Evolutionary conservation across 345 rosid species (phyloP).

Genomic region (Salix exigua): DNA sequence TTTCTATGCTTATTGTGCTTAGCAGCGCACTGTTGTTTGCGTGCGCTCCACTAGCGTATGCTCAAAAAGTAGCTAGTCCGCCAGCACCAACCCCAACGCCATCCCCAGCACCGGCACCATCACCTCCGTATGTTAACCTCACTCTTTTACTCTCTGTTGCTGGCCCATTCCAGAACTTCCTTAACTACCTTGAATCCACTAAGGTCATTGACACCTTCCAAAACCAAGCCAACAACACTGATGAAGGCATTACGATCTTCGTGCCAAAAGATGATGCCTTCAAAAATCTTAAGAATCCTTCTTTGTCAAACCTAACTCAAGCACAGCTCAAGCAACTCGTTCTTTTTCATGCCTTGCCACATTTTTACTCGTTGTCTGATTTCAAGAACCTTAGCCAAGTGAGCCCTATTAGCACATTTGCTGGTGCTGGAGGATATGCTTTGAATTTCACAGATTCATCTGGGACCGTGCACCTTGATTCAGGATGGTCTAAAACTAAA

Average conservation of each 20-base stretch:
- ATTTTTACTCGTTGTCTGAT: slow-evolving; percentile 62
- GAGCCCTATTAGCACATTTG: slow-evolving; percentile 60
- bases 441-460: slow-evolving; percentile 64
- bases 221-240: slow-evolving; percentile 82
- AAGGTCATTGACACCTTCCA: slow-evolving; percentile 84
- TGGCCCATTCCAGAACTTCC: slow-evolving; percentile 79
- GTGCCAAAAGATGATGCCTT: slow-evolving; percentile 85
- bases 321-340: slow-evolving; percentile 71
- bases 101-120: slow-evolving; percentile 80
- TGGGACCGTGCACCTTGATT: slow-evolving; percentile 57
- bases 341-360: slow-evolving; percentile 80
- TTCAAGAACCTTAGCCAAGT: slow-evolving; percentile 74
- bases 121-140: slow-evolving; percentile 63
- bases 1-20: slow-evolving; percentile 33
- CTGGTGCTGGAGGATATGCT: slow-evolving; percentile 55
- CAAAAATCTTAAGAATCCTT: slow-evolving; percentile 58
- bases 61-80: slow-evolving; percentile 50
- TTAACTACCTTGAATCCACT: slow-evolving; percentile 56
- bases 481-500: slow-evolving; percentile 77
- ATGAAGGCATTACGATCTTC: slow-evolving; percentile 81
- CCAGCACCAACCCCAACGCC: slow-evolving; percentile 50
- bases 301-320: slow-evolving; percentile 61
- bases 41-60: slow-evolving; percentile 37
- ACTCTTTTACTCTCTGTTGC: slow-evolving; percentile 72
- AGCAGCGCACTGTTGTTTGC: slow-evolving; percentile 30